Evolutionary conservation across 1,139 yeast genomes (phyloP).

Genomic region (Protomyces inouyei): DNA sequence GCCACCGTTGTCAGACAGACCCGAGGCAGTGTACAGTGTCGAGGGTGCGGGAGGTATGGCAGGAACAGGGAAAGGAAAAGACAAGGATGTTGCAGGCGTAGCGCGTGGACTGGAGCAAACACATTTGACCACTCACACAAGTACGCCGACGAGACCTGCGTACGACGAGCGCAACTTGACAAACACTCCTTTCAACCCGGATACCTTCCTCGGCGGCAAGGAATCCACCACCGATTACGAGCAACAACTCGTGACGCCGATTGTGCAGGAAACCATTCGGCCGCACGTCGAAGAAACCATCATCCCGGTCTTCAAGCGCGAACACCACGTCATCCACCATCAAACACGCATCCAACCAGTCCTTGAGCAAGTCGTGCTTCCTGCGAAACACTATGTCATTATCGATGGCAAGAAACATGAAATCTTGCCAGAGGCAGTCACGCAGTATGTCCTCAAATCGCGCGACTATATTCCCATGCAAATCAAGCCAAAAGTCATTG

Average conservation of each 20-base stretch:
- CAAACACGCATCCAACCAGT: slow-evolving; percentile 25
- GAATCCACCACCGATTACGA: slow-evolving; percentile 11
- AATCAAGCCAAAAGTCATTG: slow-evolving; percentile 11
- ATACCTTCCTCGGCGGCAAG: slow-evolving; percentile 11
- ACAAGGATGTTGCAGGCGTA: slow-evolving; percentile 6
- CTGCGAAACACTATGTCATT: slow-evolving; percentile 22
- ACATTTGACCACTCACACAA: not conserved
- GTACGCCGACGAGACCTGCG: not conserved
- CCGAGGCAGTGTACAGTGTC: slow-evolving; percentile 10
- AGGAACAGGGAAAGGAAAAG: not conserved
- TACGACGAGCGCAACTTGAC: slow-evolving; percentile 8
- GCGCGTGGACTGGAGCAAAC: slow-evolving; percentile 2
- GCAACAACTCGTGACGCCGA: slow-evolving; percentile 1
- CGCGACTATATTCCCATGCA: slow-evolving; percentile 22
- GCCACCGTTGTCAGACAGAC: not conserved
- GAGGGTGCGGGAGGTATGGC: slow-evolving; percentile 7
- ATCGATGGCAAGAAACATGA: slow-evolving; percentile 25
- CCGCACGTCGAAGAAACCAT: slow-evolving; percentile 1
- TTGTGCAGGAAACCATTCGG: slow-evolving; percentile 14
- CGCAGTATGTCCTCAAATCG: slow-evolving; percentile 16
- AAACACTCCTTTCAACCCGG: slow-evolving; percentile 10
- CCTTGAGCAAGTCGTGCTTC: slow-evolving; percentile 16
- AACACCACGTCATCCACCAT: slow-evolving; percentile 21
- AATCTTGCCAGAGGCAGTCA: slow-evolving; percentile 16
- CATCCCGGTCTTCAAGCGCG: slow-evolving; percentile 18